These are phyloP conservation scores for Gypsophila paniculata DNA, from an alignment of 179 eudicot species.

Conservation along the genomic window DNA sequence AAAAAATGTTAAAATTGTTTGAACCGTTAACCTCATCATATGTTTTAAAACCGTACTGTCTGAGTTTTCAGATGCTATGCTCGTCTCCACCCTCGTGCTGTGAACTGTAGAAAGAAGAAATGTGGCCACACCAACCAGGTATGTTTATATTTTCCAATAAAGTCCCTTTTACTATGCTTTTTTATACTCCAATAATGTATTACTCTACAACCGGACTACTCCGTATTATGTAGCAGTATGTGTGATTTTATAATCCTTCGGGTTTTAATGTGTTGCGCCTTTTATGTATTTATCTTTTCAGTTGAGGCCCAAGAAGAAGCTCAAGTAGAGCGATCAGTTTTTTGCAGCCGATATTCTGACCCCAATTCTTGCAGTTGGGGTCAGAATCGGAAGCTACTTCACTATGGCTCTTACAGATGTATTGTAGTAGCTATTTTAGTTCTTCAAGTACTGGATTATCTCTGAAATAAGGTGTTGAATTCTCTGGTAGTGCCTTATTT, in stretches of 20 bases:
- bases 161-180: too few species aligned
- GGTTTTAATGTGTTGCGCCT: background rate
- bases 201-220: too few species aligned
- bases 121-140: slow-evolving; percentile 61
- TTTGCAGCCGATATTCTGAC: slow-evolving; percentile 12
- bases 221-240: too few species aligned
- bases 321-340: slow-evolving; percentile 31
- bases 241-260: background rate
- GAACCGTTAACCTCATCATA: too few species aligned
- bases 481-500: slow-evolving; percentile 3
- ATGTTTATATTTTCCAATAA: background rate
- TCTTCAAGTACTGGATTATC: background rate
- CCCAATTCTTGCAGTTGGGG: background rate
- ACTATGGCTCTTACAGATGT: slow-evolving; percentile 15
- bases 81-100: slow-evolving; percentile 51
- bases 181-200: too few species aligned
- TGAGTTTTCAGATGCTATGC: slow-evolving; percentile 41
- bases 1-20: background rate
- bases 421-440: slow-evolving; percentile 1
- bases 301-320: slow-evolving; percentile 51
- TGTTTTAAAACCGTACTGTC: background rate
- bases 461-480: background rate
- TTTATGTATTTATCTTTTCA: slow-evolving; percentile 18
- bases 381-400: slow-evolving; percentile 1
- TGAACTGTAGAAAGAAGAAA: slow-evolving; percentile 51